phyloP scores from a whole-genome alignment of 1,284 basidiomycete species.

The Apiotrichum gracile region DNA sequence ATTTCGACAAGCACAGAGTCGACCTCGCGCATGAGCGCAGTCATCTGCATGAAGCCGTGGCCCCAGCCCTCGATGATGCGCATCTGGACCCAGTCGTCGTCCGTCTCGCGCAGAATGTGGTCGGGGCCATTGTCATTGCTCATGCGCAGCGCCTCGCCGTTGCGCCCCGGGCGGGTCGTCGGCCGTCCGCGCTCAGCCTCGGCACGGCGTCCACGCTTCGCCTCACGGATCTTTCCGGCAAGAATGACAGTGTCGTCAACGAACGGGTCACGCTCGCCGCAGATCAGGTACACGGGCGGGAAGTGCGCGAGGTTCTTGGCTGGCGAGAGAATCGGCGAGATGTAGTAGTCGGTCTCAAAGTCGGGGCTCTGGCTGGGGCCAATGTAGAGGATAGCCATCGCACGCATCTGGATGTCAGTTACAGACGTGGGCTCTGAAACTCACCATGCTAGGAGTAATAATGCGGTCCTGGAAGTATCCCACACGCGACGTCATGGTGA shows the following conservation, averaged over 20 bases:
- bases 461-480: conserved; percentile 92
- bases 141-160: conserved; percentile 51
- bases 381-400: conserved; percentile 96
- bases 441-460: conserved; percentile 83
- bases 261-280: conserved; percentile 93
- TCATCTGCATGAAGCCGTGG: conserved; percentile 94
- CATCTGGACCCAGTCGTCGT: conserved; percentile 94
- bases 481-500: conserved; percentile 93
- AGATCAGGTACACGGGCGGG: conserved; percentile 85
- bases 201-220: conserved; percentile 71
- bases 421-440: conserved; percentile 30
- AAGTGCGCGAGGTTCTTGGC: conserved; percentile 77
- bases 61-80: conserved; percentile 85
- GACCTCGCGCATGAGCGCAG: conserved; percentile 72
- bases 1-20: conserved; percentile 70
- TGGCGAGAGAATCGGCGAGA: conserved; percentile 89
- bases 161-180: conserved; percentile 18
- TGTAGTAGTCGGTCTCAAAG: conserved; percentile 87
- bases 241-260: conserved; percentile 93
- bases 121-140: conserved; percentile 39
- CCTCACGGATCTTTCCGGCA: conserved; percentile 84
- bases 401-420: conserved; percentile 67
- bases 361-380: conserved; percentile 88
- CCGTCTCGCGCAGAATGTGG: conserved; percentile 60
- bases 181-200: conserved; percentile 48